A percentile compares a stretch with the other conserved stretches of the same genome.
Evolutionary conservation across 2,329 filamentous ascomycete species (phyloP).

Genomic region (Talaromyces sp.): DNA sequence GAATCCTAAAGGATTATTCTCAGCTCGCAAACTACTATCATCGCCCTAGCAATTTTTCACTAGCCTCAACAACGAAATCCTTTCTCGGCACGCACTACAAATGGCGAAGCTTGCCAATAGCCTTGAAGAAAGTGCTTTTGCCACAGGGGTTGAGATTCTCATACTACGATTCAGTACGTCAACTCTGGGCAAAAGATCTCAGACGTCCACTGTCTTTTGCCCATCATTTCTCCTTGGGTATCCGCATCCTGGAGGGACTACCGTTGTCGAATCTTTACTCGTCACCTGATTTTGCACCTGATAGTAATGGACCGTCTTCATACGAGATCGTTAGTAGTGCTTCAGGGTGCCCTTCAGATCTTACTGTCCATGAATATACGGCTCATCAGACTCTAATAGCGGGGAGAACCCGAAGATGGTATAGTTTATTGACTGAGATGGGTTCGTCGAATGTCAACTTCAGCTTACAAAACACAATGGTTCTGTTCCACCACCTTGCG

Average conservation of each 20-base stretch:
- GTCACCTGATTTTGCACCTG: constrained; percentile 24
- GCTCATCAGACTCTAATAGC: constrained; percentile 45
- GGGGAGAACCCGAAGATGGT: constrained; percentile 47
- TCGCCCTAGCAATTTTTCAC: constrained; percentile 25
- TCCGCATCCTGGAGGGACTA: constrained; percentile 40
- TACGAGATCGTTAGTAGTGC: constrained; percentile 47
- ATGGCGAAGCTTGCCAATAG: constrained; percentile 39
- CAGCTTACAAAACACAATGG: constrained; percentile 49
- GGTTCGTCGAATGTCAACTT: constrained; percentile 58
- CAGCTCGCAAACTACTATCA: not conserved
- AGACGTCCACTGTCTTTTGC: constrained; percentile 47
- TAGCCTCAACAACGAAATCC: constrained; percentile 49
- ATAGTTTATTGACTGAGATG: constrained; percentile 49
- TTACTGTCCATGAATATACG: constrained; percentile 50
- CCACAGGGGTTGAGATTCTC: not conserved
- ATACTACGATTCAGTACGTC: not conserved
- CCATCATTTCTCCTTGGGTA: constrained; percentile 41
- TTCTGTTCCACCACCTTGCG: constrained; percentile 51
- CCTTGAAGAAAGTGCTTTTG: constrained; percentile 25
- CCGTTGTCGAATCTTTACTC: constrained; percentile 34
- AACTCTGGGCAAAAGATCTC: constrained; percentile 34
- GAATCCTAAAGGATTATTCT: not conserved
- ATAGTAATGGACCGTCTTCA: constrained; percentile 47
- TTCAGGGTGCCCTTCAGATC: constrained; percentile 43
- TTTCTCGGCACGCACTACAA: constrained; percentile 50